Evolutionary conservation across 2,329 filamentous ascomycete genomes (phyloP), one percentile per base, ranked within the genome.

Genomic region (Teratosphaeria zuluensis): DNA sequence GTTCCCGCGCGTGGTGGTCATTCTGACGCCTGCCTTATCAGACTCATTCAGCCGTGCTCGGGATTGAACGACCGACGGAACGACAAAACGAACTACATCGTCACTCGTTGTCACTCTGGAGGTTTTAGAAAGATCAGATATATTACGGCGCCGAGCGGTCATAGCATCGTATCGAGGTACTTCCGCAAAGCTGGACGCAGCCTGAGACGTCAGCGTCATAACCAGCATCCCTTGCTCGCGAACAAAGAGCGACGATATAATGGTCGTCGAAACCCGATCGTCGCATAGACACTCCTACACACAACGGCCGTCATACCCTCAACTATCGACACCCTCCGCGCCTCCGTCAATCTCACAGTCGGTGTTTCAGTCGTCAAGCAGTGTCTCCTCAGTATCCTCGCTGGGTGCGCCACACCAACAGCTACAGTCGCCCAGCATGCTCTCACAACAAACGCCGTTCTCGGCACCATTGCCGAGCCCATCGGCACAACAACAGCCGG

Each of bases 301-400:
- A 51, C 67, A 67, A 63, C 61, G 68, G 67, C 66, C 74, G 70
- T 56, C 72, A 64, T 67, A 70, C 65, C 65, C 69, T 66, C 66
- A 74, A 70, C 59, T 62, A 62, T 54, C 58, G 55, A 61, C 63
- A 33, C 62, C 61, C 53, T 58, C 62, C 19, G 56, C 63, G 21
- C 60, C 63, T 31, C 59, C 70, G 19, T 65, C 65, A 52, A 56
- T 60, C 55, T 66, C 73, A 14, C 63, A 66, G 28, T 73, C 74
- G 1, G 66, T 68, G 51, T 76, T 72, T 63, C 71, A 73, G 56
- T 74, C 71, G 68, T 76, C 74, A 59, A 75, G 71, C 68, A 77
- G 75, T 65, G 70, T 74, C 33, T 69, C 74, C 35, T 75, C 73
- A 51, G 64, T 77, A 32, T 65, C 68, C 24, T 74, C 63, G 4